Evolutionary conservation across 345 rosid genomes (phyloP), one percentile per base, ranked within the genome.

Genomic region (Zanthoxylum bungeanum): DNA sequence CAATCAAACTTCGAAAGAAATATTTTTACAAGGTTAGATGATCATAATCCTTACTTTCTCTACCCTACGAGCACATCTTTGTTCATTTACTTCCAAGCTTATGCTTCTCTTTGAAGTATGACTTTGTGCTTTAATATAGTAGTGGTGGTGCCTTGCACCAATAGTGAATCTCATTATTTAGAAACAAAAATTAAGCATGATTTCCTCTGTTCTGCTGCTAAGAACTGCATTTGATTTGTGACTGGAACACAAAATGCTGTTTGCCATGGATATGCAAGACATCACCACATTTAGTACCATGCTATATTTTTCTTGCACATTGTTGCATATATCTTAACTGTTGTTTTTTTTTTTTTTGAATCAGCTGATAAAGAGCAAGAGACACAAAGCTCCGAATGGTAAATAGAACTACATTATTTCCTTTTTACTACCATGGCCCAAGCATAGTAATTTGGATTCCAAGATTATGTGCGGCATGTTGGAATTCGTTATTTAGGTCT

Each of bases 1-100:
- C 98, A 22, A 89, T 91, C 77, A 91, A 87, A 82, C 87, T 89
- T 62, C 90, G 96, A 68, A 91, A 89, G 83, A 93, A 89, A 80
- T 93, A 88, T 73, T 82, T 88, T 70, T 83, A 82, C 82, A 91
- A 91, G 96, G 98, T 91, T 71, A 44, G 85, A 42, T 70, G 62
- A 59, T 51, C 37, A 1, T 47, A n/a, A 14, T 7, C 30, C 27
- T 42, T 47, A 21, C 34, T 40, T 39, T 68, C 24, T 33, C 3
- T 11, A 44, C 39, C 42, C 44, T 31, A 65, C 0, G 9, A 25
- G n/a, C n/a, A n/a, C n/a, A n/a, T 34, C 27, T 36, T 27, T 30
- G 16, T 68, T n/a, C 57, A 30, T 42, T 27, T 30, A 42, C 17
- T 58, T 46, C 19, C 25, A 21, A 19, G 19, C 25, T 16, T 11